Evolutionary conservation across 208 protist species (phyloP), one percentile per base, ranked within the genome.

Genomic region (Leishmania martiniquensis): DNA sequence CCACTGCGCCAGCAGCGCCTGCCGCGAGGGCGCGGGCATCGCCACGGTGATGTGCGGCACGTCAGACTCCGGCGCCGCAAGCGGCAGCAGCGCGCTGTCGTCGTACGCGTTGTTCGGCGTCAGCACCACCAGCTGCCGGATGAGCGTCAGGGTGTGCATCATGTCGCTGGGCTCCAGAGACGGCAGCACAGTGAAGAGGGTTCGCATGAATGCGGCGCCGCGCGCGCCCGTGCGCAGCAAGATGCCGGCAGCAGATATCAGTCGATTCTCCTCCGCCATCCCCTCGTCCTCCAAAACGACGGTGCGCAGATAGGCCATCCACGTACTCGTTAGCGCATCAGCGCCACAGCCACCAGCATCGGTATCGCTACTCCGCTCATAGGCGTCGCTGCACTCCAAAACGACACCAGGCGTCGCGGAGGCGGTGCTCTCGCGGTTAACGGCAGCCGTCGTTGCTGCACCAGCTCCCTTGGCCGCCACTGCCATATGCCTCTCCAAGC

Each of bases 41-140:
- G 77, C 65, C 51, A 90, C 51, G 22, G 55, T 72, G 37, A 87
- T 72, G 57, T 57, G 47, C 17, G 81, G 79, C 37, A 72, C n/a
- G 32, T 91, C 84, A 15, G 67, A 63, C 62, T 77, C 81, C 62
- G 79, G 54, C 45, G 80, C 34, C 22, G 67, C 62, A 42, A 85
- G 69, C 1, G 77, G 77, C n/a, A 87, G 75, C 60, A 85, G 67
- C 29, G 76, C 78, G 72, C 83, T 84, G 83, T 93, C 83, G 66
- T 93, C 89, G 37, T 67, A 77, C 9, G 75, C 73, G 47, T 82
- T 78, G 72, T 79, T 79, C 49, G 77, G 74, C 29, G 65, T 72
- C 44, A 93, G 81, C 51, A 79, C 44, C 39, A 89, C 79, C 45
- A 87, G 25, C 75, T 91, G 85, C 37, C 89, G 87, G 25, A 89